A percentile compares a stretch with the other conserved stretches of the same genome.
Evolutionary conservation across 2,329 filamentous ascomycete species (phyloP).

Genomic region (Claviceps arundinis): DNA sequence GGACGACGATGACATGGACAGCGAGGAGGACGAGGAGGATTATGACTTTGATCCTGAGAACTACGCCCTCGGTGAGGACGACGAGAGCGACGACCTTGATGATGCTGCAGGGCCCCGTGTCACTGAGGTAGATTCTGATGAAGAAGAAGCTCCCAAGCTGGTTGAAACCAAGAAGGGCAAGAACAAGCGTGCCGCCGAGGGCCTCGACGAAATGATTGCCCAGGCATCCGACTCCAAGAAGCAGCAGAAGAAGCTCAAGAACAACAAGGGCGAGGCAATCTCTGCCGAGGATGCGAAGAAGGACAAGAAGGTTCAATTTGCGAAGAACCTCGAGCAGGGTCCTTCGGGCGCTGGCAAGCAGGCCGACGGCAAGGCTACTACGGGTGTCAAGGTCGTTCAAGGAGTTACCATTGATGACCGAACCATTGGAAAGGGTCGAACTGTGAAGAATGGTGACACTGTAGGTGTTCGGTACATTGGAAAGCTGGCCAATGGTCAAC

Average conservation of each 20-base stretch:
- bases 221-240: slow-evolving; percentile 73
- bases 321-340: slow-evolving; percentile 96
- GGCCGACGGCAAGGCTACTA: slow-evolving; percentile 28
- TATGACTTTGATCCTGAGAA: slow-evolving; percentile 76
- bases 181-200: slow-evolving; percentile 82
- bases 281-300: slow-evolving; percentile 46
- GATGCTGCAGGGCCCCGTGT: slow-evolving; percentile 67
- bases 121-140: slow-evolving; percentile 69
- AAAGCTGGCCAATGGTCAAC: slow-evolving; percentile 87
- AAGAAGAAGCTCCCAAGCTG: slow-evolving; percentile 57
- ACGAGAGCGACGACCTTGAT: slow-evolving; percentile 66
- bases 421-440: slow-evolving; percentile 74
- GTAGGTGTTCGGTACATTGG: slow-evolving; percentile 96
- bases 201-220: slow-evolving; percentile 73
- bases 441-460: slow-evolving; percentile 78
- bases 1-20: slow-evolving; percentile 48
- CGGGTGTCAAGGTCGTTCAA: slow-evolving; percentile 66
- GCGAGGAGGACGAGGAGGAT: slow-evolving; percentile 49
- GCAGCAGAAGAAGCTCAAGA: slow-evolving; percentile 96
- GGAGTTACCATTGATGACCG: slow-evolving; percentile 93
- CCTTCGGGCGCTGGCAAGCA: slow-evolving; percentile 58
- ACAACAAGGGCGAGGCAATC: slow-evolving; percentile 87
- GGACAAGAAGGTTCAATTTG: slow-evolving; percentile 94
- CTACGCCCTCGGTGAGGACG: slow-evolving; percentile 55
- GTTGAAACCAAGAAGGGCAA: slow-evolving; percentile 56